phyloP scores from a whole-genome alignment of 2,329 filamentous ascomycete genomes.

The Coniochaeta sp. region DNA sequence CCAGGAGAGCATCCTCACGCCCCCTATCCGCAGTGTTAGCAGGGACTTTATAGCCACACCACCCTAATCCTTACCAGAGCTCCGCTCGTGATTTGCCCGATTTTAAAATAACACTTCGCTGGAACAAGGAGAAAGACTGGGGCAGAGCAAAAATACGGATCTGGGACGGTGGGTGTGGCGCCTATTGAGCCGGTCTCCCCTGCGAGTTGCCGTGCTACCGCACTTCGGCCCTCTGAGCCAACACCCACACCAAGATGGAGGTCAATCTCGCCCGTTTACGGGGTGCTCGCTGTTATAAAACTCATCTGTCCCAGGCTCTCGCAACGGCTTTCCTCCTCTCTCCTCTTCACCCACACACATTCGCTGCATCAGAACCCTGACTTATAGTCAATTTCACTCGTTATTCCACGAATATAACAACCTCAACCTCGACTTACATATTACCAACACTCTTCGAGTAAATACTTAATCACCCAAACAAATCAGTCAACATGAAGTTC shows the following conservation, averaged over 20 bases:
- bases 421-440: constrained; percentile 11
- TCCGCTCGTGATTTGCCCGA: not conserved
- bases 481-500: constrained; percentile 60
- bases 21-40: not conserved
- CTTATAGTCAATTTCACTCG: constrained; percentile 54
- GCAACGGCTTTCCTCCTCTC: constrained; percentile 15
- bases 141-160: not conserved
- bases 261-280: not conserved
- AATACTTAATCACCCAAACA: constrained; percentile 31
- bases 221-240: not conserved
- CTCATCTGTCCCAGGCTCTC: constrained; percentile 27
- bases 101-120: not conserved
- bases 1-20: not conserved
- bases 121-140: not conserved
- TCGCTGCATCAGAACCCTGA: constrained; percentile 38
- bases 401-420: constrained; percentile 28
- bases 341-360: constrained; percentile 42
- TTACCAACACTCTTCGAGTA: constrained; percentile 13
- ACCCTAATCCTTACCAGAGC: not conserved
- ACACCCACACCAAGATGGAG: not conserved
- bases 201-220: not conserved
- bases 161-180: not conserved
- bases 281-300: constrained; percentile 35
- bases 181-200: not conserved
- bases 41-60: not conserved